Evolutionary conservation across 106 monocot genomes (phyloP), one percentile per base, ranked within the genome.

Genomic region (Cymbidium sinense): DNA sequence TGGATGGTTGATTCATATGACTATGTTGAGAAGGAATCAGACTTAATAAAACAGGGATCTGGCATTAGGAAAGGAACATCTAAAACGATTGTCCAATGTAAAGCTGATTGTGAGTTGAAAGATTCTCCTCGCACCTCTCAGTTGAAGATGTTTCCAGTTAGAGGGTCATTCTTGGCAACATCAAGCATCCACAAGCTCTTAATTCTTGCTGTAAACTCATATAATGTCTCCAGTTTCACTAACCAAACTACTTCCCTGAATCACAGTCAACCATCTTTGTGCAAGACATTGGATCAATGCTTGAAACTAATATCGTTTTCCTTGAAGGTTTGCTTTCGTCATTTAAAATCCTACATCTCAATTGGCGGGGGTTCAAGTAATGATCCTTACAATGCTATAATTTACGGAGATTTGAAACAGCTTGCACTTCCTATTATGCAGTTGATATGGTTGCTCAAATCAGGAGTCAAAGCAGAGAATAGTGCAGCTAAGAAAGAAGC

Each of bases 391-490:
- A 82, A 75, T 27, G 55, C 36, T 50, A 35, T 86, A 23, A 74
- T 93, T 18, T 76, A 76, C 82, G 94, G 84, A 72, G 90, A 98
- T 81, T 76, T 88, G 27, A 90, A 84, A 80, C 77, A 50, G 75
- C 77, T 98, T 19, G 88, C 77, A 11, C 80, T 30, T 35, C 94
- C 90, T 77, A 64, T 98, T 51, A 73, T 92, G 78, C 90, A 86
- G 80, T 76, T 94, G 33, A 65, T 88, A 58, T 85, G 78, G 85
- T 77, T 84, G 51, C 75, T 94, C n/a, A 85, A 78, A 31, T 82
- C 86, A 65, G 65, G 34, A 27, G 39, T 51, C 1, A 86, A 90
- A 50, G 78, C 52, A 54, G 87, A 92, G 69, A 80, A 55, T 64
- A 80, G 73, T 62, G 50, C 19, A 19, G 84, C 77, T 19, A 89